phyloP scores from a whole-genome alignment of 1,284 basidiomycete species.

The Ceratobasidium sp. region DNA sequence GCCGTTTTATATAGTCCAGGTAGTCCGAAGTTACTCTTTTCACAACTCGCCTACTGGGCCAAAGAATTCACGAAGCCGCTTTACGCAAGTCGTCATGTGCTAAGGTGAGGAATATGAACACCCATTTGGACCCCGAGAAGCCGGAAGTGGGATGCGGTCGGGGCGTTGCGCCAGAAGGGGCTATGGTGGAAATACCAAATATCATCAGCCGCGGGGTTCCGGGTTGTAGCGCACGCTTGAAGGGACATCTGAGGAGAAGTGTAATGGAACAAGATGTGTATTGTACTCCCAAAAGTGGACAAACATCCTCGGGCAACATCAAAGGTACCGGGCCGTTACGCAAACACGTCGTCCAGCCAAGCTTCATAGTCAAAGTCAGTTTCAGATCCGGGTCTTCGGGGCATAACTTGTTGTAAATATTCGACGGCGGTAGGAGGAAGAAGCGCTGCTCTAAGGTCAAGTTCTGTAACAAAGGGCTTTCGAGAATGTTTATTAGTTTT shows the following conservation, averaged over 20 bases:
- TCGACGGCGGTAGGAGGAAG: conserved; percentile 82
- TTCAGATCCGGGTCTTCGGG: conserved; percentile 60
- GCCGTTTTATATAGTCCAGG: neutral
- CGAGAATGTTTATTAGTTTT: conserved; percentile 23
- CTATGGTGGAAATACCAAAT: too few species aligned
- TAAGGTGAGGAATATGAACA: neutral
- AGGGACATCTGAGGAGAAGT: neutral
- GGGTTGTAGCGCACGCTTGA: neutral
- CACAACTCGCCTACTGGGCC: neutral
- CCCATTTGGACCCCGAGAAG: conserved; percentile 36
- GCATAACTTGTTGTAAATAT: conserved; percentile 84
- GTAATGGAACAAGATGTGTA: too few species aligned
- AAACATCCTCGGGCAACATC: neutral
- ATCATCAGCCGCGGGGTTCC: neutral
- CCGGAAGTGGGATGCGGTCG: too few species aligned
- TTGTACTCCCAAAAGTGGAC: neutral
- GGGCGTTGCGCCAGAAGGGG: too few species aligned
- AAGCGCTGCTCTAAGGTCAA: conserved; percentile 89
- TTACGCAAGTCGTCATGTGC: conserved; percentile 29
- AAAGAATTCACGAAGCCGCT: conserved; percentile 22
- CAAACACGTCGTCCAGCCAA: conserved; percentile 80
- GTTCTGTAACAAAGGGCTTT: conserved; percentile 91
- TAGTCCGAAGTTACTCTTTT: neutral
- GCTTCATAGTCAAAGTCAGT: conserved; percentile 78
- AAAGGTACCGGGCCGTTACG: conserved; percentile 40